Evolutionary conservation across 2,329 filamentous ascomycete genomes (phyloP), one percentile per base, ranked within the genome.

Genomic region (Colletotrichum sp.): DNA sequence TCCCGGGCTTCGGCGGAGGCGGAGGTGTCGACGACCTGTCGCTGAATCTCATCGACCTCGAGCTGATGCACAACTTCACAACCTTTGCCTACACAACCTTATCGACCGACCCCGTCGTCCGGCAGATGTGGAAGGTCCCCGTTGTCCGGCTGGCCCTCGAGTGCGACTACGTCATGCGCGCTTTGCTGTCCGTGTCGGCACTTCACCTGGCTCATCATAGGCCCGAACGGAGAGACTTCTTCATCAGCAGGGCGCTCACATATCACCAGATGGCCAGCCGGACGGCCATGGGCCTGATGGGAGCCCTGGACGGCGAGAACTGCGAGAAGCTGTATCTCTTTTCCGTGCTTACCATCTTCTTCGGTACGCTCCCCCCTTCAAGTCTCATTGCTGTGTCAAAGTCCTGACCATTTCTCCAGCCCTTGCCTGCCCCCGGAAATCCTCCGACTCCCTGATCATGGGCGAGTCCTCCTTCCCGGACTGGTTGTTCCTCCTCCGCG

Each of bases 21-120:
- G 66, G 61, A 8, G 57, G 59, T 33, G 24, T 67, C 27, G 33
- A 84, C 36, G 64, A 51, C 51, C 74, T 62, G 33, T 65, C 75
- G 13, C 78, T 86, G n/a, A 85, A 85, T 51, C 76, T 87, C 2
- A 76, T 84, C 12, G 87, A 90, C 70, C 81, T 90, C 15, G 87
- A 90, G 75, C 83, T 90, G 4, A 82, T 90, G 12, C 87, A 90
- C 78, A 87, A 90, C 79, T 90, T 84, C 75, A 85, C 84, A 38
- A 87, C 84, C 0, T 85, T 84, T 5, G 90, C 89, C 2, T 85
- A 84, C 72, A 81, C 83, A 27, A 89, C 88, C 0, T 79, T 90
- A 5, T 84, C 84, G 9, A 81, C 79, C 11, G 83, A 87, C 36
- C 81, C 84, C 0, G 76, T 79, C 8, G 75, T 88, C 5, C 84